Evolutionary conservation across 768 basidiomycete genomes (phyloP).

Genomic region (Serendipita sp.): DNA sequence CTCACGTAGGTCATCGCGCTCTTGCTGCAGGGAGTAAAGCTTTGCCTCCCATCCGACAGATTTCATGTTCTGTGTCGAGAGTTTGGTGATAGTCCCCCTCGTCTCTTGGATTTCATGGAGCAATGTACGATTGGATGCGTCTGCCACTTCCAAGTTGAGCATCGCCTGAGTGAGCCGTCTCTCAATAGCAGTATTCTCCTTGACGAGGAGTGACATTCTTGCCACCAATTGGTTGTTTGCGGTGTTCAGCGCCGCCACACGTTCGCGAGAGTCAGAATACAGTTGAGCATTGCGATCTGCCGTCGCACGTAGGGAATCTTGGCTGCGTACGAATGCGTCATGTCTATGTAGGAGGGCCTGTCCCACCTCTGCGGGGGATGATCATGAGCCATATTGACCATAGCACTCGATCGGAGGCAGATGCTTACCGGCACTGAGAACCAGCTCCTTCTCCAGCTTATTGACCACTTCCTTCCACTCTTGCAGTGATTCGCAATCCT

Average conservation of each 20-base stretch:
- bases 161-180: slow-evolving; percentile 67
- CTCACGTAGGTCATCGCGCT: slow-evolving; percentile 45
- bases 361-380: slow-evolving; percentile 49
- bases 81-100: slow-evolving; percentile 42
- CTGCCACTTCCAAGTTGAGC: slow-evolving; percentile 65
- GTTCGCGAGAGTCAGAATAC: slow-evolving; percentile 14
- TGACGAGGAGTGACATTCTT: slow-evolving; percentile 23
- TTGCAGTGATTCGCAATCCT: slow-evolving; percentile 47
- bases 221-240: slow-evolving; percentile 19
- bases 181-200: slow-evolving; percentile 46
- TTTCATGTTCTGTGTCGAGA: slow-evolving; percentile 53
- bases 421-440: slow-evolving; percentile 74
- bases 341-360: slow-evolving; percentile 75
- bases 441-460: slow-evolving; percentile 57
- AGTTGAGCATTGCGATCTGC: slow-evolving; percentile 7
- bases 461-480: slow-evolving; percentile 49
- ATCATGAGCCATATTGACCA: not conserved
- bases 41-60: slow-evolving; percentile 55
- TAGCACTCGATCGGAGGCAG: slow-evolving; percentile 3
- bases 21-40: slow-evolving; percentile 45
- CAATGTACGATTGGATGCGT: slow-evolving; percentile 58
- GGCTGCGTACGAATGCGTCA: slow-evolving; percentile 65
- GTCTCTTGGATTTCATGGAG: slow-evolving; percentile 62
- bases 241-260: slow-evolving; percentile 13
- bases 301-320: slow-evolving; percentile 29